Evolutionary conservation across 495 filamentous ascomycete genomes (phyloP).

Genomic region (Chlorociboria aeruginascens): DNA sequence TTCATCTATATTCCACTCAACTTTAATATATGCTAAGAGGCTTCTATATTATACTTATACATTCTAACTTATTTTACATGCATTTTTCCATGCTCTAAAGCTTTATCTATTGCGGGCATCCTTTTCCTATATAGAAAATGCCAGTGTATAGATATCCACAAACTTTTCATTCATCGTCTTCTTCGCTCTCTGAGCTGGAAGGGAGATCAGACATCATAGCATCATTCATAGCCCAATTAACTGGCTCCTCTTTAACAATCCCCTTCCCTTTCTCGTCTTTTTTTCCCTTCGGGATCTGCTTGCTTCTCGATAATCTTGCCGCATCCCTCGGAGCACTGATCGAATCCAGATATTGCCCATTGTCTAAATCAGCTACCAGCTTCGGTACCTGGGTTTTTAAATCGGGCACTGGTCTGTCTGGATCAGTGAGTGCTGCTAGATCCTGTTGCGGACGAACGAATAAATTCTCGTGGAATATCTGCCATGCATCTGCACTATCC

Average conservation of each 20-base stretch:
- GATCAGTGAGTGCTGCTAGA: constrained; percentile 19
- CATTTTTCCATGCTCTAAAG: not conserved
- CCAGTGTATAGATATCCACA: not conserved
- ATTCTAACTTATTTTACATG: too few species aligned
- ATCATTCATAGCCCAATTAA: constrained; percentile 1
- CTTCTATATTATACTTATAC: too few species aligned
- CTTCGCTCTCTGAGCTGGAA: constrained; percentile 3
- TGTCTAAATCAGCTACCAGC: constrained; percentile 40
- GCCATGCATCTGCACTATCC: constrained; percentile 51
- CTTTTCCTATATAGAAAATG: constrained; percentile 6
- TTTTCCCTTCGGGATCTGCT: constrained; percentile 19
- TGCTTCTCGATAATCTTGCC: constrained; percentile 26
- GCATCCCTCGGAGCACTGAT: constrained; percentile 44
- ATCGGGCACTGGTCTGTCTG: not conserved
- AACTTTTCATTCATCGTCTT: not conserved
- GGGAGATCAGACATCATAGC: constrained; percentile 1
- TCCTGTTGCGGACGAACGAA: constrained; percentile 19
- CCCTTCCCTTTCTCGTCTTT: constrained; percentile 10
- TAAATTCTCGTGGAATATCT: constrained; percentile 42
- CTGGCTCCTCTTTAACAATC: constrained; percentile 1
- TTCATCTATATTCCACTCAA: too few species aligned
- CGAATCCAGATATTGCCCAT: constrained; percentile 48
- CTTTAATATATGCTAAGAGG: too few species aligned
- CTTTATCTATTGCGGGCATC: constrained; percentile 1
- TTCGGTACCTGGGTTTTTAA: constrained; percentile 25